Evolutionary conservation across 2,329 filamentous ascomycete species (phyloP).

Genomic region (Phyllosticta paracitricarpa): DNA sequence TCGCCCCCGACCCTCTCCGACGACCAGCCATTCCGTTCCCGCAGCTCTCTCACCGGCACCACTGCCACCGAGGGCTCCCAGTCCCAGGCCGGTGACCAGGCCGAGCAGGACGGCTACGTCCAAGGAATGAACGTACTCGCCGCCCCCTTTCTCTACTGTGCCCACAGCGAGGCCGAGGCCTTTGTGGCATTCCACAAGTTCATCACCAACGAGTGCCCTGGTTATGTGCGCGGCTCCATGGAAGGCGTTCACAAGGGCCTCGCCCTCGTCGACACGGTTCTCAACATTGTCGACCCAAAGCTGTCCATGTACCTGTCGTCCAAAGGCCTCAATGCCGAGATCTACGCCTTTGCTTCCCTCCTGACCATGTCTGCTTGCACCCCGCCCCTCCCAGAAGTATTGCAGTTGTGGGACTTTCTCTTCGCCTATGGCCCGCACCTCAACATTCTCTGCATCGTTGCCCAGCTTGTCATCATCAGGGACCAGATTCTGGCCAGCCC

Average conservation of each 20-base stretch:
- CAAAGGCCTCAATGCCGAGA: conserved; percentile 82
- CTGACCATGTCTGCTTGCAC: conserved; percentile 93
- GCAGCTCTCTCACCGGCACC: conserved; percentile 14
- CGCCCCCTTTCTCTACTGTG: conserved; percentile 89
- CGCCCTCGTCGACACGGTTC: conserved; percentile 80
- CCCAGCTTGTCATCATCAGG: conserved; percentile 81
- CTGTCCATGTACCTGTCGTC: conserved; percentile 73
- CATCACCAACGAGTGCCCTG: conserved; percentile 78
- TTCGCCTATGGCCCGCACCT: conserved; percentile 93
- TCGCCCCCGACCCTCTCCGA: conserved; percentile 40
- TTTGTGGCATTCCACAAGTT: conserved; percentile 85
- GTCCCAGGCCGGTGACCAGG: conserved; percentile 19
- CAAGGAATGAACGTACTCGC: conserved; percentile 99
- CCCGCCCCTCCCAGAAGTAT: conserved; percentile 83
- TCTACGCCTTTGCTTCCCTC: conserved; percentile 94
- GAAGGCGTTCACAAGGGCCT: conserved; percentile 91
- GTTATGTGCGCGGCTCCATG: conserved; percentile 93
- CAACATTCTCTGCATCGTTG: conserved; percentile 93
- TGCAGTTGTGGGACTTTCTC: conserved; percentile 92
- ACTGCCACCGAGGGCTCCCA: conserved; percentile 9
- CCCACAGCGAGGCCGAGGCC: conserved; percentile 87
- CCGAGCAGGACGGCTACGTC: conserved; percentile 76
- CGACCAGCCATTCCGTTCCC: conserved; percentile 26
- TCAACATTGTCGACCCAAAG: conserved; percentile 84
- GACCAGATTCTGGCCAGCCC: conserved; percentile 73